Evolutionary conservation across 805 yeast genomes (phyloP).

Genomic region (Diddensiella caesifluorescens): DNA sequence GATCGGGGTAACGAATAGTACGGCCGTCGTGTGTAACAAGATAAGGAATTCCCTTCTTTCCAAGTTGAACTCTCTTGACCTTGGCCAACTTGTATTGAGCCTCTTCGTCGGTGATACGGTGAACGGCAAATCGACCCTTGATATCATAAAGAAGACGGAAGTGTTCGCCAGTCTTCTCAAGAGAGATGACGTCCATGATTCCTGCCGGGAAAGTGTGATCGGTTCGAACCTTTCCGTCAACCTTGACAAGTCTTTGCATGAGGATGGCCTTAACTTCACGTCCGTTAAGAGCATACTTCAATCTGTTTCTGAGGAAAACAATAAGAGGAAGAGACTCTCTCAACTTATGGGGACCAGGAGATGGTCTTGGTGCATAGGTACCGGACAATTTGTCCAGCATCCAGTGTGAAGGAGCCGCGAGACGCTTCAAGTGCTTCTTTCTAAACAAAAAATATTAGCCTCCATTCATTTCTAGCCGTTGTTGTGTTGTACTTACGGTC

Average conservation of each 20-base stretch:
- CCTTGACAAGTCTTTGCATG: constrained; percentile 97
- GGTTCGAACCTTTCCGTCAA: constrained; percentile 99
- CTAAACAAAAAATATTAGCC: constrained; percentile 3
- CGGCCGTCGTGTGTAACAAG: constrained; percentile 99
- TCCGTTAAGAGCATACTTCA: constrained; percentile 98
- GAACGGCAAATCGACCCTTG: constrained; percentile 99
- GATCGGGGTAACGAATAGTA: constrained; percentile 99
- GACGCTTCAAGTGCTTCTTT: constrained; percentile 27
- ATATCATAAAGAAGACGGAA: constrained; percentile 98
- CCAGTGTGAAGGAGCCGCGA: constrained; percentile 99
- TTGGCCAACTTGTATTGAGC: constrained; percentile 97
- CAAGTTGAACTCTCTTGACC: constrained; percentile 96
- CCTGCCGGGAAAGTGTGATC: constrained; percentile 99
- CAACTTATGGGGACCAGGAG: constrained; percentile 99
- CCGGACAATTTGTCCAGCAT: constrained; percentile 99
- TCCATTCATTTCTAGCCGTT: constrained; percentile 3
- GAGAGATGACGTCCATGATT: constrained; percentile 96
- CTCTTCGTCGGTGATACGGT: constrained; percentile 99
- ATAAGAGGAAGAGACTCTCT: constrained; percentile 97
- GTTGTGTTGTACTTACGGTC: constrained; percentile 49
- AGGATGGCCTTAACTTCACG: constrained; percentile 97
- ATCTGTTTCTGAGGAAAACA: constrained; percentile 96
- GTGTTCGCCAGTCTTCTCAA: constrained; percentile 98
- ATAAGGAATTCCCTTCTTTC: constrained; percentile 98
- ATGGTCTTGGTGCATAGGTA: constrained; percentile 99